These are phyloP conservation scores for Chrysanthemum seticuspe DNA, from an alignment of 129 eudicot species.

Conservation along the genomic window DNA sequence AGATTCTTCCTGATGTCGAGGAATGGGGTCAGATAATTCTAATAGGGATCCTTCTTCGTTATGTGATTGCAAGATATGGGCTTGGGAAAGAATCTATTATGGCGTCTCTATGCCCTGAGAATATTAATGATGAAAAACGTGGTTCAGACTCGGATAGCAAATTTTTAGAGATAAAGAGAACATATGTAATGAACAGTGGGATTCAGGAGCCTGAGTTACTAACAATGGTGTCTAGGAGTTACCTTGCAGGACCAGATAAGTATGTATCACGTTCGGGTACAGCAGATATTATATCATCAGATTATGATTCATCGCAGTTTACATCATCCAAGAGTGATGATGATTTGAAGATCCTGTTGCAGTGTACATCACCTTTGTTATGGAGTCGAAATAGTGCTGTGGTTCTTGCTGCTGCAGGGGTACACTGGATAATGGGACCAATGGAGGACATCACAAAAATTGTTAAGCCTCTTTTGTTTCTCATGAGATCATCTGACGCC, in stretches of 20 bases:
- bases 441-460: conserved; percentile 65
- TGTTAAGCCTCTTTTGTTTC: conserved; percentile 89
- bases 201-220: conserved; percentile 42
- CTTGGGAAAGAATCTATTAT: conserved; percentile 82
- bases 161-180: conserved; percentile 26
- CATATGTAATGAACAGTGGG: conserved; percentile 20
- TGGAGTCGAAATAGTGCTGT: conserved; percentile 99
- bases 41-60: conserved; percentile 79
- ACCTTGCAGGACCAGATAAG: conserved; percentile 89
- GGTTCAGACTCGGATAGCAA: conserved; percentile 42
- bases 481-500: conserved; percentile 79
- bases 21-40: conserved; percentile 94
- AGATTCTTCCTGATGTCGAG: conserved; percentile 92
- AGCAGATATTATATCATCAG: conserved; percentile 34
- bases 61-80: conserved; percentile 79
- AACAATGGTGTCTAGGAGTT: conserved; percentile 65
- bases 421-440: conserved; percentile 99
- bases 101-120: conserved; percentile 43
- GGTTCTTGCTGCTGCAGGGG: conserved; percentile 94
- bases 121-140: conserved; percentile 33
- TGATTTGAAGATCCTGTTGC: conserved; percentile 80
- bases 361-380: conserved; percentile 88
- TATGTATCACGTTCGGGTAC: conserved; percentile 47
- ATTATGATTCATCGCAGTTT: conserved; percentile 40
- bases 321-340: conserved; percentile 69